phyloP scores from a whole-genome alignment of 179 eudicot species.

The Heliamphora pulchella region DNA sequence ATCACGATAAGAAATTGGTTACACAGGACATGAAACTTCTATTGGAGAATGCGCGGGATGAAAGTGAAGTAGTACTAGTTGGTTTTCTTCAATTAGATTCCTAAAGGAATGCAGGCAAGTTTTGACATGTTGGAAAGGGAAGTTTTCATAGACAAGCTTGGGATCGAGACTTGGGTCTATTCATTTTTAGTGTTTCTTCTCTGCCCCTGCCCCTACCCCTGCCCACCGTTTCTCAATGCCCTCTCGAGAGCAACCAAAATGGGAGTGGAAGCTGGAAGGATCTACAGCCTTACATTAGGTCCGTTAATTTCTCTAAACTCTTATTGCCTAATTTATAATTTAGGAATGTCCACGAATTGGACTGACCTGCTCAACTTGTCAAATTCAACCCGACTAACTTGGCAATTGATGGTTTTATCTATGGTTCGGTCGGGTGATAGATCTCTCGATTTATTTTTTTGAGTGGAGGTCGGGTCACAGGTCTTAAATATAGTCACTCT shows the following conservation, averaged over 20 bases:
- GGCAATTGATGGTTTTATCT: too few relatives aligned
- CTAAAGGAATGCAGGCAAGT: slow-evolving; percentile 52
- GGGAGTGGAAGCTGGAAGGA: slow-evolving; percentile 77
- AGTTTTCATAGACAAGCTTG: slow-evolving; percentile 69
- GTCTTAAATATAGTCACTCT: too few relatives aligned
- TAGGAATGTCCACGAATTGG: too few relatives aligned
- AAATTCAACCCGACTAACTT: too few relatives aligned
- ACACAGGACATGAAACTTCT: slow-evolving; percentile 71
- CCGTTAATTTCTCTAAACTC: neutral
- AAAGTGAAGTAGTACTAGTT: slow-evolving; percentile 53
- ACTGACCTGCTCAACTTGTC: too few relatives aligned
- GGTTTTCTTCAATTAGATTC: slow-evolving; percentile 47
- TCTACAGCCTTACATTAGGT: slow-evolving; percentile 87
- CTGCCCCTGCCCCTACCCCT: slow-evolving; percentile 53
- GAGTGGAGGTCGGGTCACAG: too few relatives aligned
- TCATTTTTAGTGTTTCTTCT: slow-evolving; percentile 60
- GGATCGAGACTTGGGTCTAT: slow-evolving; percentile 65
- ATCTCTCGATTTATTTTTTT: too few relatives aligned
- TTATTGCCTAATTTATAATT: neutral
- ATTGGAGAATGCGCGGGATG: slow-evolving; percentile 64
- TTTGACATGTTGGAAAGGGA: slow-evolving; percentile 85
- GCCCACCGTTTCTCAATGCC: slow-evolving; percentile 71
- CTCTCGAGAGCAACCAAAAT: slow-evolving; percentile 61
- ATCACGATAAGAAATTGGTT: slow-evolving; percentile 20
- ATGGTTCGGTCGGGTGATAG: too few relatives aligned